Evolutionary conservation across 306 rosid species (phyloP).

Genomic region (Neltuma alba): DNA sequence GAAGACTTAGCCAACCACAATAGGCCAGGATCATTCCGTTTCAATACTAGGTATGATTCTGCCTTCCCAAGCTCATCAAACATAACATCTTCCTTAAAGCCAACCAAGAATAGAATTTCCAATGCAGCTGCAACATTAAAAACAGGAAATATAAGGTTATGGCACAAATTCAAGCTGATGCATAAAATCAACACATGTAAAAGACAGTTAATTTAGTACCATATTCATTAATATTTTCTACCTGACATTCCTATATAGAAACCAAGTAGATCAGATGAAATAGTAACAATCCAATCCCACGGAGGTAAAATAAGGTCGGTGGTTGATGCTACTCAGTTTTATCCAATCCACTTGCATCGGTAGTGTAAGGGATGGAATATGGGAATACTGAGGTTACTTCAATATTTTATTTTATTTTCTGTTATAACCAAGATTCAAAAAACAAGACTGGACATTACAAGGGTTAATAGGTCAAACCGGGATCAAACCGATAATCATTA

Average conservation of each 20-base stretch:
- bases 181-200: not conserved
- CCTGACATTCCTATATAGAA: constrained; percentile 21
- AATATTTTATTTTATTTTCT: too few relatives aligned
- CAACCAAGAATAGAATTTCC: constrained; percentile 70
- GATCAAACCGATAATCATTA: too few relatives aligned
- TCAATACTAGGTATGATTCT: constrained; percentile 80
- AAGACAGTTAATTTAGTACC: not conserved
- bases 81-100: constrained; percentile 74
- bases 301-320: not conserved
- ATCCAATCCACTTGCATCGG: not conserved
- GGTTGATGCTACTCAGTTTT: constrained; percentile 4
- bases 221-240: not conserved
- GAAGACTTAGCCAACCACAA: constrained; percentile 95
- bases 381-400: too few relatives aligned
- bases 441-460: too few relatives aligned
- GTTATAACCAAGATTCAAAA: too few relatives aligned
- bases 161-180: constrained; percentile 12
- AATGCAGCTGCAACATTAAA: constrained; percentile 68
- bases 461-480: too few relatives aligned
- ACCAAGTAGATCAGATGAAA: not conserved
- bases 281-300: not conserved
- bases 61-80: constrained; percentile 65
- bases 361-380: too few relatives aligned
- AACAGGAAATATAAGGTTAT: not conserved
- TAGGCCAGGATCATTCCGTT: constrained; percentile 87